A percentile compares a stretch with the other conserved stretches of the same genome.
phyloP scores from a whole-genome alignment of 2,329 filamentous ascomycete genomes.

The Zymoseptoria passerinii region DNA sequence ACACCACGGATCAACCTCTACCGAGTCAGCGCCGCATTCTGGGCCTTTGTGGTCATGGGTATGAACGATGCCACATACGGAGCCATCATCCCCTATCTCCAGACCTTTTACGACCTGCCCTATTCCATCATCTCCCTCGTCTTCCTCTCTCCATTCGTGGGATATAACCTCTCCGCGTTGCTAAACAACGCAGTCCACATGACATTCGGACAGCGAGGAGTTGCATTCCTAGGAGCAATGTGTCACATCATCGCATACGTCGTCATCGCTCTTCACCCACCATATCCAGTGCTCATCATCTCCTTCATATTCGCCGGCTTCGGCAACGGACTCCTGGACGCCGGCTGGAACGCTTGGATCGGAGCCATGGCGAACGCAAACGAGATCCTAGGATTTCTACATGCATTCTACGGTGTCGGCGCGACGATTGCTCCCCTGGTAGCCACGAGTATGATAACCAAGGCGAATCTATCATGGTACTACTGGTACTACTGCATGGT shows the following conservation, averaged over 20 bases:
- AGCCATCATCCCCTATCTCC: conserved; percentile 47
- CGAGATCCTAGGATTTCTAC: conserved; percentile 64
- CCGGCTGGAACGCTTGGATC: conserved; percentile 54
- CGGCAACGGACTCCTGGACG: conserved; percentile 61
- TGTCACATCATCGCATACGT: conserved; percentile 59
- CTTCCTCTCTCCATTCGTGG: conserved; percentile 58
- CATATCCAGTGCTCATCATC: conserved; percentile 58
- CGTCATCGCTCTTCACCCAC: conserved; percentile 58
- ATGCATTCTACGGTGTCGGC: conserved; percentile 64
- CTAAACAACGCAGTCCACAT: conserved; percentile 59
- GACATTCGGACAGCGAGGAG: conserved; percentile 59
- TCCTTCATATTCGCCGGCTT: conserved; percentile 60
- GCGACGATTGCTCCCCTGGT: conserved; percentile 62
- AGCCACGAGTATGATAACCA: conserved; percentile 64
- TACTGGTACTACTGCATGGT: conserved; percentile 71
- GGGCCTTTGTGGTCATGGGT: conserved; percentile 57
- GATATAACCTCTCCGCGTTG: conserved; percentile 56
- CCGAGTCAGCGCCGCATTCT: conserved; percentile 52
- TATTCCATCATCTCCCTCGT: conserved; percentile 59
- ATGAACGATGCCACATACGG: conserved; percentile 51
- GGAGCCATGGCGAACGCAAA: conserved; percentile 68
- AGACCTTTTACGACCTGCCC: conserved; percentile 53
- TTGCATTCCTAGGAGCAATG: conserved; percentile 56
- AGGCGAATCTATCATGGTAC: conserved; percentile 57
- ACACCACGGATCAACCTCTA: conserved; percentile 50